Percentiles rank a stretch among this genome's conserved stretches.
Conservation (phyloP, 169 alveolate species). For the Perkinsus olseni region DNA sequence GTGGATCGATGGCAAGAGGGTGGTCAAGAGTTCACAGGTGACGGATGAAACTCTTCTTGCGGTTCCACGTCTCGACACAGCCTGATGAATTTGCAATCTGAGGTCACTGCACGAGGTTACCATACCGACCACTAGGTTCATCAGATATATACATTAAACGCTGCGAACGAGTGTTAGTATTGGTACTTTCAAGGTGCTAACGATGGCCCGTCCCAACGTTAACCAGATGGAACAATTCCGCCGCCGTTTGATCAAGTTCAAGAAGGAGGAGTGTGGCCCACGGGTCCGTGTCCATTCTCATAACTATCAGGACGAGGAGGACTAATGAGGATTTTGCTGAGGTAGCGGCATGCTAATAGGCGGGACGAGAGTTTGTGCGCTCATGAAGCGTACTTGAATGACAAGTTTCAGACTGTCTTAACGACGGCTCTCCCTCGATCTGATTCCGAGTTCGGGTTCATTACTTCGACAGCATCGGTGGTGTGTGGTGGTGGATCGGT, state of each 20-base stretch:
- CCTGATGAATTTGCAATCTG: too few relatives aligned
- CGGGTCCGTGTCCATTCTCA: not conserved
- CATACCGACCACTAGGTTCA: too few relatives aligned
- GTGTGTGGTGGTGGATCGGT: too few relatives aligned
- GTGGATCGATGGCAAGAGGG: constrained; percentile 14
- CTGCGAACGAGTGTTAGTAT: not conserved
- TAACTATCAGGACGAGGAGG: not conserved
- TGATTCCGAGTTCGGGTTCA: too few relatives aligned
- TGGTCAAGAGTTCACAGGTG: not conserved
- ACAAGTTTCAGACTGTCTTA: too few relatives aligned
- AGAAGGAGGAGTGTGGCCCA: not conserved
- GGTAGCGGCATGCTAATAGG: not conserved
- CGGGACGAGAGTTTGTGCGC: not conserved
- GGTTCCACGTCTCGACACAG: too few relatives aligned
- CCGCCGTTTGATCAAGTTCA: not conserved
- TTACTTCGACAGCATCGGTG: too few relatives aligned
- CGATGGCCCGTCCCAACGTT: not conserved
- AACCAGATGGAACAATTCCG: not conserved
- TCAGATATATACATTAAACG: too few relatives aligned
- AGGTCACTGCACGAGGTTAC: too few relatives aligned
- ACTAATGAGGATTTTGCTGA: not conserved
- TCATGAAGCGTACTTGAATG: not conserved
- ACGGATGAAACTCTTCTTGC: too few relatives aligned
- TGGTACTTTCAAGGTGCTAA: not conserved
- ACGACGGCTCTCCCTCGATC: too few relatives aligned